Percentiles rank a stretch among this genome's conserved stretches.
Conservation (phyloP, 1,284 basidiomycete genomes). For the Sporisorium scitamineum region DNA sequence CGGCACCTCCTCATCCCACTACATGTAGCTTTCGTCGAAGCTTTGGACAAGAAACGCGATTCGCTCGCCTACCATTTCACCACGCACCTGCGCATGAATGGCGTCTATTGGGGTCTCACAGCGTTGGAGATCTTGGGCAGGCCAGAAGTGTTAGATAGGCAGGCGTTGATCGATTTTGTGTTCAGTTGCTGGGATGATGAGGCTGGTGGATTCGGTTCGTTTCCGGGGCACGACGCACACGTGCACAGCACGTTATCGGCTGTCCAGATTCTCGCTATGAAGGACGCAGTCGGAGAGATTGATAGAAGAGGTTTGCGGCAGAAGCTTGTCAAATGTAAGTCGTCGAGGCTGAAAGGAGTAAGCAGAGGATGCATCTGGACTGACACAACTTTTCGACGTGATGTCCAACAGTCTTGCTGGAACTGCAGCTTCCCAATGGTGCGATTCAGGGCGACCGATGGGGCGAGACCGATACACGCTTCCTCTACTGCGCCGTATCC, state of each 20-base stretch:
- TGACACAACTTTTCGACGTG: background rate
- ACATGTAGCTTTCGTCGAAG: slow-evolving; percentile 48
- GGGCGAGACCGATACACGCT: slow-evolving; percentile 92
- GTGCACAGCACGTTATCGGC: slow-evolving; percentile 87
- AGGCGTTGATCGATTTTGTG: slow-evolving; percentile 89
- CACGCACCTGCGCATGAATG: slow-evolving; percentile 92
- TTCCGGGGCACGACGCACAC: slow-evolving; percentile 93
- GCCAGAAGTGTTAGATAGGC: slow-evolving; percentile 80
- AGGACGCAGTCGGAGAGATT: slow-evolving; percentile 81
- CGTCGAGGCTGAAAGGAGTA: background rate
- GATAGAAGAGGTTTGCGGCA: slow-evolving; percentile 59
- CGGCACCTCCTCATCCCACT: slow-evolving; percentile 36
- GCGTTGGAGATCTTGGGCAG: slow-evolving; percentile 84
- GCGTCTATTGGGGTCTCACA: slow-evolving; percentile 94
- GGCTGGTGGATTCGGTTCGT: slow-evolving; percentile 83
- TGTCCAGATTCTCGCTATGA: slow-evolving; percentile 89
- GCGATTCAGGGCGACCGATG: slow-evolving; percentile 89
- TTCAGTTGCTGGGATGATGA: slow-evolving; percentile 82
- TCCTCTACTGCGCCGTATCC: slow-evolving; percentile 86
- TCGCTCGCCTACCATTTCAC: slow-evolving; percentile 84
- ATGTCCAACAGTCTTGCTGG: slow-evolving; percentile 73
- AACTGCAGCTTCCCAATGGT: slow-evolving; percentile 78
- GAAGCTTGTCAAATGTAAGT: slow-evolving; percentile 81
- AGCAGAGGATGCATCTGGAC: background rate
- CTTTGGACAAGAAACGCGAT: slow-evolving; percentile 51